Conservation (phyloP, 1,284 basidiomycete species). For the Cutaneotrichosporon dermatis region DNA sequence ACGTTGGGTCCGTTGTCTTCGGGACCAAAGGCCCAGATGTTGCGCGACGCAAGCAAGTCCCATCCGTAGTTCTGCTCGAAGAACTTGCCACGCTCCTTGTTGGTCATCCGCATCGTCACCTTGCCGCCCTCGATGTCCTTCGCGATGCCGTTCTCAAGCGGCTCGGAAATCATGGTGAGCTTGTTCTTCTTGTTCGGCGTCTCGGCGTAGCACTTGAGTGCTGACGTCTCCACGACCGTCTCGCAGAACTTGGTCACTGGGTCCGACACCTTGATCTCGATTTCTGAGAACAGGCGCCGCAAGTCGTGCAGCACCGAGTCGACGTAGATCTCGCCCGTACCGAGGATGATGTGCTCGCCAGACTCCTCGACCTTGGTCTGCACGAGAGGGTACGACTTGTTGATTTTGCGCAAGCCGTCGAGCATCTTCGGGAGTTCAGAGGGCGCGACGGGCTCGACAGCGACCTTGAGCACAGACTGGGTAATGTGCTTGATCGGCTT, state of each 20-base stretch:
- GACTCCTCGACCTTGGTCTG: conserved; percentile 97
- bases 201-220: conserved; percentile 96
- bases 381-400: conserved; percentile 94
- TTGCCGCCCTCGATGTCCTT: conserved; percentile 89
- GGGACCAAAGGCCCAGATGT: conserved; percentile 99
- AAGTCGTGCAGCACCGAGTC: conserved; percentile 97
- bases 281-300: conserved; percentile 86
- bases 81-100: conserved; percentile 87
- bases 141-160: conserved; percentile 84
- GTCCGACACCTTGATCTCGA: conserved; percentile 99
- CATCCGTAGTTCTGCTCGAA: conserved; percentile 96
- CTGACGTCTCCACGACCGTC: conserved; percentile 96
- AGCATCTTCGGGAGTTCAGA: conserved; percentile 99
- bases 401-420: conserved; percentile 90
- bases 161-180: conserved; percentile 96
- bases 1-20: conserved; percentile 92
- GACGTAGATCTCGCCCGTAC: conserved; percentile 94
- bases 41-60: conserved; percentile 94
- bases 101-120: conserved; percentile 86
- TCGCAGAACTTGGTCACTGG: conserved; percentile 98
- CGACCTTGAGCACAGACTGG: conserved; percentile 92
- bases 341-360: conserved; percentile 94
- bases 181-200: conserved; percentile 99
- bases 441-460: conserved; percentile 95
- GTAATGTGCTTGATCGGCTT: conserved; percentile 93